Percentiles rank a stretch among this genome's conserved stretches.
Conservation (phyloP, 805 yeast genomes). For the Saccharomycopsis sp. region DNA sequence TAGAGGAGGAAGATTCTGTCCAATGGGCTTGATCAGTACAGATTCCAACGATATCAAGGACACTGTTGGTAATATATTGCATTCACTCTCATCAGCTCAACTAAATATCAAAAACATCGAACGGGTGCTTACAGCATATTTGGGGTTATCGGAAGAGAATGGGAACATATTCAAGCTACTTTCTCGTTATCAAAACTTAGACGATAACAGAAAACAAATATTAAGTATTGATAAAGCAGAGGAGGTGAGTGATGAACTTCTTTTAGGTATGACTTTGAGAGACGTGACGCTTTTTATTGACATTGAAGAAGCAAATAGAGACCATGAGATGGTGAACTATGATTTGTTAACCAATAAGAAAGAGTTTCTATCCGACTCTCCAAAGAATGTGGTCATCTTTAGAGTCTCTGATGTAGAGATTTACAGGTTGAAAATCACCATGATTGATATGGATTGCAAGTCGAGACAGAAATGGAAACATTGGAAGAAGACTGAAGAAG, state of each 20-base stretch:
- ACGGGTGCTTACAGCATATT: constrained; percentile 5
- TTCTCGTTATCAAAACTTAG: constrained; percentile 31
- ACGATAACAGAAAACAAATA: constrained; percentile 26
- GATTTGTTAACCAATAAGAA: not conserved
- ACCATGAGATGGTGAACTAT: constrained; percentile 11
- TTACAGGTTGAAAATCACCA: constrained; percentile 32
- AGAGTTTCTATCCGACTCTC: not conserved
- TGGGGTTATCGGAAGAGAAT: constrained; percentile 23
- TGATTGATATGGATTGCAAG: constrained; percentile 50
- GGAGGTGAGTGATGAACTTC: constrained; percentile 35
- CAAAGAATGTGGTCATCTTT: not conserved
- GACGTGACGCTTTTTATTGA: constrained; percentile 51
- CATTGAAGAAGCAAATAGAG: constrained; percentile 27
- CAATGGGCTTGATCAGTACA: constrained; percentile 37
- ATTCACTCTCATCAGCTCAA: not conserved
- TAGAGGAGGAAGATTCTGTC: constrained; percentile 37
- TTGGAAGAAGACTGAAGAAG: constrained; percentile 41
- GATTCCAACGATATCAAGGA: constrained; percentile 29
- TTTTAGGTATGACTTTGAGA: constrained; percentile 47
- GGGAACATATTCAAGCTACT: constrained; percentile 27
- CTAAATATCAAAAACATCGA: not conserved
- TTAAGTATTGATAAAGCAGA: constrained; percentile 24
- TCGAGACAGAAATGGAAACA: constrained; percentile 36
- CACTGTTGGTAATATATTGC: constrained; percentile 28
- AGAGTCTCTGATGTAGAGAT: constrained; percentile 19